Conservation (phyloP, 441 rosid species). For the Mallotus repandus region DNA sequence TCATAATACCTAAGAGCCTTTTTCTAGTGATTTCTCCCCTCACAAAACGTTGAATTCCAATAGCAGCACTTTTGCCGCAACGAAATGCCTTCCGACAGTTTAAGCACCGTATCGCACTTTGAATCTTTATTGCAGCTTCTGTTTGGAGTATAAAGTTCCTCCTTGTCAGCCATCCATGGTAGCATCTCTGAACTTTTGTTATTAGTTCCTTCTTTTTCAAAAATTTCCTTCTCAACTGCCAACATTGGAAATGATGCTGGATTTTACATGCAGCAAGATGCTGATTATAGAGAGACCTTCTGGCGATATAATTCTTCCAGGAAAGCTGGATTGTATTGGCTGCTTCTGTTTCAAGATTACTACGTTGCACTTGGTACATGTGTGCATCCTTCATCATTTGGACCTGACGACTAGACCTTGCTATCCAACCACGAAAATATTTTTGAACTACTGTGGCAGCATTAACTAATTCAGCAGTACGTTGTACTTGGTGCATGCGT, state of each 20-base stretch:
- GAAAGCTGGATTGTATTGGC: conserved; percentile 57
- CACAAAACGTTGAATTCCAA: conserved; percentile 53
- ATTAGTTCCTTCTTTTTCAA: conserved; percentile 37
- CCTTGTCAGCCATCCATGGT: conserved; percentile 63
- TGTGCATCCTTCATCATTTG: conserved; percentile 21
- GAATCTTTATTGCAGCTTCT: conserved; percentile 55
- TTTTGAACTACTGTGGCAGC: conserved; percentile 34
- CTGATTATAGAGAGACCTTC: conserved; percentile 27
- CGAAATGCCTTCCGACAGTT: conserved; percentile 38
- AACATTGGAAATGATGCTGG: conserved; percentile 45
- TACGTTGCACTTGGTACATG: conserved; percentile 18
- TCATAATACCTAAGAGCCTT: conserved; percentile 56
- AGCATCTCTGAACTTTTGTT: conserved; percentile 49
- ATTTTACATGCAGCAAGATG: conserved; percentile 51
- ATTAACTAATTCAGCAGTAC: conserved; percentile 22
- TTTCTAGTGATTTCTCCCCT: conserved; percentile 50
- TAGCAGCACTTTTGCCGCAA: conserved; percentile 50
- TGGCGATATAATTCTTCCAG: conserved; percentile 38
- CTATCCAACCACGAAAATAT: conserved; percentile 31
- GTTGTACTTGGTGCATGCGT: conserved; percentile 17
- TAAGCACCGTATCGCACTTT: conserved; percentile 47
- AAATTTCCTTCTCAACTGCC: conserved; percentile 45
- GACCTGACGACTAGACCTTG: conserved; percentile 24
- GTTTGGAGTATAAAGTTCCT: conserved; percentile 40
- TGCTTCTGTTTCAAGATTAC: conserved; percentile 39